These are phyloP conservation scores for Hirschfeldia incana DNA, from an alignment of 345 rosid genomes.

Conservation along the genomic window DNA sequence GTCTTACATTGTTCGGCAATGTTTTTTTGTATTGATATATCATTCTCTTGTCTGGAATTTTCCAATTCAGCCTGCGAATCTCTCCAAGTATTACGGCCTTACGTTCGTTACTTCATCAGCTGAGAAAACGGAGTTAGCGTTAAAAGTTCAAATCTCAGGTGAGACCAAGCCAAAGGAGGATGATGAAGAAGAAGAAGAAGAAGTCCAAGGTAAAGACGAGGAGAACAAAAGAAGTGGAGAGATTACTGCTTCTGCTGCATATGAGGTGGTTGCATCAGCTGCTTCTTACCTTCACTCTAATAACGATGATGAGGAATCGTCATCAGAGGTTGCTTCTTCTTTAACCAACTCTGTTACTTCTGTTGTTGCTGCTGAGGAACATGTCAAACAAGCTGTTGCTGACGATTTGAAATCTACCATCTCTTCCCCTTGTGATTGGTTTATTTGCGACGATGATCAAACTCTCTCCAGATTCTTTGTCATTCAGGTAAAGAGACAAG, in stretches of 20 bases:
- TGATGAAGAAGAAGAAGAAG: conserved; percentile 33
- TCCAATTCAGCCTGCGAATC: conserved; percentile 54
- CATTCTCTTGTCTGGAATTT: background rate
- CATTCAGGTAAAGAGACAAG: conserved; percentile 62
- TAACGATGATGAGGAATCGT: background rate
- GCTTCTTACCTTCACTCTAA: conserved; percentile 68
- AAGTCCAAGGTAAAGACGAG: background rate
- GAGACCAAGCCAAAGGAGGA: conserved; percentile 39
- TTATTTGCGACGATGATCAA: conserved; percentile 84
- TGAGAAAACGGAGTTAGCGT: conserved; percentile 58
- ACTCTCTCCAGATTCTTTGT: conserved; percentile 74
- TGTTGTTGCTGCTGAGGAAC: conserved; percentile 95
- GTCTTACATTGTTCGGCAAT: too few relatives aligned
- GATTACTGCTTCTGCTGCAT: conserved; percentile 45
- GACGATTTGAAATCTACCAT: conserved; percentile 70
- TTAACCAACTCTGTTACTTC: conserved; percentile 82
- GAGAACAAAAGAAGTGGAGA: conserved; percentile 19
- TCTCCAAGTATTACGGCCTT: conserved; percentile 60
- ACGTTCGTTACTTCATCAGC: conserved; percentile 73
- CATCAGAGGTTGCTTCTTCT: conserved; percentile 63
- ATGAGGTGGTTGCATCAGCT: conserved; percentile 72
- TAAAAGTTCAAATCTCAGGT: conserved; percentile 37
- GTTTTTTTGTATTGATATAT: background rate
- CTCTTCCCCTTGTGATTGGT: conserved; percentile 94
- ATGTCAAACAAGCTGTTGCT: conserved; percentile 97